Conservation (phyloP, 805 yeast genomes). For the Yamadazyma scolyti region DNA sequence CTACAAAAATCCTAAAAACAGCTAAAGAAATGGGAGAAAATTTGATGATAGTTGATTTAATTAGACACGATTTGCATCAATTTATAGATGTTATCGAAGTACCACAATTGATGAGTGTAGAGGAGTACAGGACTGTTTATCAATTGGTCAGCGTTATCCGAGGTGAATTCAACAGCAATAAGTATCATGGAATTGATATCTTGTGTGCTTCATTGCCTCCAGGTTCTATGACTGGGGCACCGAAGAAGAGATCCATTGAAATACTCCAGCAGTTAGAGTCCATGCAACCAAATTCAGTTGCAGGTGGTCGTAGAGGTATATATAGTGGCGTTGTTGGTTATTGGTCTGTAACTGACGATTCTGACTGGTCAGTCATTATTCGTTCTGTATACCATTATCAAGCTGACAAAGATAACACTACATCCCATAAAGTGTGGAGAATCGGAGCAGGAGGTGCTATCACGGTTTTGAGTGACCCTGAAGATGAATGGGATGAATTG, state of each 20-base stretch:
- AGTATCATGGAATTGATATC: constrained; percentile 71
- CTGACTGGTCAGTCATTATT: constrained; percentile 96
- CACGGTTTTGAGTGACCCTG: constrained; percentile 78
- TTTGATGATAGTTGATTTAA: constrained; percentile 93
- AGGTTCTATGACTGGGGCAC: constrained; percentile 99
- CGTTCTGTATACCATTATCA: constrained; percentile 72
- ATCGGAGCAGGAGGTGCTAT: constrained; percentile 99
- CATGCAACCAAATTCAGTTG: constrained; percentile 25
- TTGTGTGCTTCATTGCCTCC: constrained; percentile 84
- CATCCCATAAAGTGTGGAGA: constrained; percentile 51
- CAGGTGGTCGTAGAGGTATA: constrained; percentile 64
- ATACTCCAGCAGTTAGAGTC: constrained; percentile 60
- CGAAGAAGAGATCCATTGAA: constrained; percentile 89
- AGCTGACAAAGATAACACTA: constrained; percentile 38
- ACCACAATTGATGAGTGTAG: constrained; percentile 81
- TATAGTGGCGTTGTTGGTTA: constrained; percentile 96
- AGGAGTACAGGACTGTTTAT: constrained; percentile 86
- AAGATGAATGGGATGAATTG: constrained; percentile 94
- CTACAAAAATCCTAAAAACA: constrained; percentile 62
- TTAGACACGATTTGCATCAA: constrained; percentile 83
- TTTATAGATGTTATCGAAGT: constrained; percentile 65
- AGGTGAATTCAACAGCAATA: constrained; percentile 45
- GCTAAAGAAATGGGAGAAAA: constrained; percentile 96
- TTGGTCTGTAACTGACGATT: constrained; percentile 82
- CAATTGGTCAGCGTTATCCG: constrained; percentile 88